Evolutionary conservation across 2,329 filamentous ascomycete species (phyloP), one percentile per base, ranked within the genome.

Genomic region (Scleromitrula shiraiana): DNA sequence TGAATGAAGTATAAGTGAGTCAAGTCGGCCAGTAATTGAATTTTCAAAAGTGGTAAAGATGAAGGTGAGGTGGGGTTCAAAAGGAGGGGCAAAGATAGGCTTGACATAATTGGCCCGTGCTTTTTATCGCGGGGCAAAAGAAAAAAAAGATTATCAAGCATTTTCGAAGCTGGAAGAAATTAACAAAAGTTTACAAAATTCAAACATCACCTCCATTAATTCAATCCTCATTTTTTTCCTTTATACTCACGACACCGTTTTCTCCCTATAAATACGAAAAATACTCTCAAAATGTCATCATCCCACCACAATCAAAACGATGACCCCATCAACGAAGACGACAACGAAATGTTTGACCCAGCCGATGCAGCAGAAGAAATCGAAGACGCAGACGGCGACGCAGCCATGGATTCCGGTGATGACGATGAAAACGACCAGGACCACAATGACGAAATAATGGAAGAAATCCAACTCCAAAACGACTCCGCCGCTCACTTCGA

Each of bases 401-500:
- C 87, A 46, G 78, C 78, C 36, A 95, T 95, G 88, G 88, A 91
- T 62, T 85, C 81, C 4, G 78, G 78, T 51, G 80, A 82, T 46
- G 83, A 86, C 24, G 75, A 74, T 37, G 77, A 35, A 35, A 30
- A 77, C 38, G 75, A 68, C n/a, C 62, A 68, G 23, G 75, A 77
- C n/a, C n/a, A n/a, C 44, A 69, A 72, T 15, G 70, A 72, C 23
- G 76, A 82, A 58, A 67, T 73, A 43, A 62, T 72, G 49, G 17
- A 38, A 7, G 35, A 93, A 65, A 80, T 96, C 35, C 70, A 79
- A 35, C 75, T 97, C 6, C 80, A 93, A 54, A 98, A 97, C 73
- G 91, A 98, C 74, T 94, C 88, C 56, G 75, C 83, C 56, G 91
- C 88, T 51, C 91, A 95, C 72, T 96, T 97, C 63, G 93, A 97